Evolutionary conservation across 495 filamentous ascomycete species (phyloP), one percentile per base, ranked within the genome.

Genomic region (Neurospora sp.): DNA sequence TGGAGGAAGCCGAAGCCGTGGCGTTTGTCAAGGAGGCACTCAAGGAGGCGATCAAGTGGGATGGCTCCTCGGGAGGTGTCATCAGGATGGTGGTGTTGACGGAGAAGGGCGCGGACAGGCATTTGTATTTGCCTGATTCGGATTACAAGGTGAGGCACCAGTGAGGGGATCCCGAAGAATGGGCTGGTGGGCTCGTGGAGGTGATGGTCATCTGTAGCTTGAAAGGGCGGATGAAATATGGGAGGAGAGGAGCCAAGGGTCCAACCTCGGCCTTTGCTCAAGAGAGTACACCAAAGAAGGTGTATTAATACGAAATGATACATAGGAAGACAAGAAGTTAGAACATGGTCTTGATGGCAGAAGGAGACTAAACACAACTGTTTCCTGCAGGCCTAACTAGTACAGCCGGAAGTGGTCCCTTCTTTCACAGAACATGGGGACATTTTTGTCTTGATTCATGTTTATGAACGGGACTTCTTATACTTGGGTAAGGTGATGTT

Each of bases 41-140:
- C 80, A 86, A 89, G 77, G 94, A 99, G 84, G 96, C 96, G 16
- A 97, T 99, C 86, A 97, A 97, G 83, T 98, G 96, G 96, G 96
- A 99, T 81, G 95, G 96, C 59, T 97, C 94, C 85, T 98, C 96
- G 12, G 96, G 96, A 70, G 96, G 96, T 81, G 96, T 99, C 68
- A 99, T 99, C 79, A 89, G 96, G 74, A 89, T 99, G 92, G 96
- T 98, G 70, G 96, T 99, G 70, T 82, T 99, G 84, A 99, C 96
- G 71, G 83, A 84, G 79, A 86, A 91, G 80, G 94, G 94, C n/a
- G 94, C 94, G 4, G 87, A 92, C 81, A 88, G 94, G 81, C 94
- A 97, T 82, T 82, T 97, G 76, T 97, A 97, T 81, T 84, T 97
- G 79, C 94, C 94, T 69, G 93, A 97, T 85, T 90, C 91, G 74